Percentiles rank a stretch among this genome's conserved stretches.
Evolutionary conservation across 2,329 filamentous ascomycete species (phyloP).

Genomic region (Talaromyces amestolkiae): DNA sequence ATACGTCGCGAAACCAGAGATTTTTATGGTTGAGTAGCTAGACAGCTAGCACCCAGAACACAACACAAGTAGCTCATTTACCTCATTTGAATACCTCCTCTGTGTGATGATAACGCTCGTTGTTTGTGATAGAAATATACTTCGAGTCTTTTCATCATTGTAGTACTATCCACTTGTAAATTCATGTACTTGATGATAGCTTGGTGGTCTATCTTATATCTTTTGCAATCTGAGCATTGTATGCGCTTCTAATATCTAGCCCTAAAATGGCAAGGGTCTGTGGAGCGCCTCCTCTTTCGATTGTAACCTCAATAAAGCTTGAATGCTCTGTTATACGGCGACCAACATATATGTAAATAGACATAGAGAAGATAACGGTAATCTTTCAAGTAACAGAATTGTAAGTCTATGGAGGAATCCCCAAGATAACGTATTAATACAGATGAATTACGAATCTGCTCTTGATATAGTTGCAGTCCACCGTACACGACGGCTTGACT

Average conservation of each 20-base stretch:
- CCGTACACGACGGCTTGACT: neutral
- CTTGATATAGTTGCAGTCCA: neutral
- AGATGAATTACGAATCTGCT: neutral
- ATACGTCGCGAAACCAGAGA: conserved; percentile 1
- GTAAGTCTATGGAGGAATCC: too few species aligned
- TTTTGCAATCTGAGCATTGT: neutral
- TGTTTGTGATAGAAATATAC: neutral
- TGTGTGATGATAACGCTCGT: neutral
- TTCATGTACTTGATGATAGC: neutral
- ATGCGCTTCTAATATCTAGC: neutral
- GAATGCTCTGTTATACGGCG: neutral
- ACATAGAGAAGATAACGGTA: neutral
- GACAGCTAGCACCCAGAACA: neutral
- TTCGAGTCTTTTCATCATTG: neutral
- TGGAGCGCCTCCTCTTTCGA: neutral
- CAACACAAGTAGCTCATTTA: too few species aligned
- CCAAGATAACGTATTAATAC: neutral
- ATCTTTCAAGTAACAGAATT: neutral
- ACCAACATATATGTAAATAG: neutral
- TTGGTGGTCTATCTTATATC: neutral
- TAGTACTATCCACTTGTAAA: neutral
- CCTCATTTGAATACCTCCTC: neutral
- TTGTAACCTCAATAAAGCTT: conserved; percentile 7
- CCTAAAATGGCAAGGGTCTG: neutral
- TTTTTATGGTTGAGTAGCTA: conserved; percentile 7